Base-by-base conservation (phyloP, 495 filamentous ascomycete species). In the Paragyromitra xinjiangensis region DNA sequence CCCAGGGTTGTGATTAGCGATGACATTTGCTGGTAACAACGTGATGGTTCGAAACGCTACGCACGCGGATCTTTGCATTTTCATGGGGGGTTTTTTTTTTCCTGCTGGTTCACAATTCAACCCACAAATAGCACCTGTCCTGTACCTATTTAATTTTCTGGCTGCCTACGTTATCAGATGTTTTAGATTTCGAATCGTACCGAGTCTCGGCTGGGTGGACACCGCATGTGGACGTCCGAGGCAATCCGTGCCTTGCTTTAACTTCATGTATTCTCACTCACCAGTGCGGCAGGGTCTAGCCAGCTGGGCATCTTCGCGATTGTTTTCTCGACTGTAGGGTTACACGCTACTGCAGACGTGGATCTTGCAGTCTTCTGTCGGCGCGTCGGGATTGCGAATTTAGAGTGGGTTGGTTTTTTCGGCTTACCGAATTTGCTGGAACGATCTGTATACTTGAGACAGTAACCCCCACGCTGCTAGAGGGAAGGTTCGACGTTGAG, bases 171-270 rank as follows among this genome's bases (percentile, higher is more conserved):
- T 19, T 45, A 63, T 64, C 56, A 34, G 66, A 42, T 75, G 45
- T 75, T 71, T 71, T 50, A 59, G 48, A 58, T 75, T 71, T 71
- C 37, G 39, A 70, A 75, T 75, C 73, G 72, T 70, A 34, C 55
- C 56, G 56, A 50, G 39, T 39, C 24, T 59, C 63, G 59, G 39
- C 37, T 68, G 26, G 50, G 12, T 22, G 39, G 40, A 37, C 40
- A 39, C 5, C 44, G 6, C 59, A 63, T 40, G 14, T 22, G 59
- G 19, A 6, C 3, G 40, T 0, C 62, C 55, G 55, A 6, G 29
- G 29, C 55, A 34, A 55, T 48, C 48, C n/a, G 14, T 45, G 62
- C 16, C 11, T 51, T 12, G 0, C 55, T 53, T 50, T 11, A 12
- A 26, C 12, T 12, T 67, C 64, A 67, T 53, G 16, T 2, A 40